phyloP scores from a whole-genome alignment of 805 yeast genomes.

The Ogataea siamensis region DNA sequence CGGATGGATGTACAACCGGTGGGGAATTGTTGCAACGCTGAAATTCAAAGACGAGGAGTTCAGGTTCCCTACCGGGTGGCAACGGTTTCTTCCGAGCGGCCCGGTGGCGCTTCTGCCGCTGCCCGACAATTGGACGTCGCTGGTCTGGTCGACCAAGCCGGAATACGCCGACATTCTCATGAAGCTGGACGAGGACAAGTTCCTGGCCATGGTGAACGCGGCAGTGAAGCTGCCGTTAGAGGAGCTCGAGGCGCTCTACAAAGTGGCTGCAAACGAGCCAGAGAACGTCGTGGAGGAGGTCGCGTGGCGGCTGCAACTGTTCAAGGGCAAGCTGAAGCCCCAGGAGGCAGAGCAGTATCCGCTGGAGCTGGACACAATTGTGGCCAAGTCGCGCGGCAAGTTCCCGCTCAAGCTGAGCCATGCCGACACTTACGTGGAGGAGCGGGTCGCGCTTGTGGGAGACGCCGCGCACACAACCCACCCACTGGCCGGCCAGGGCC shows the following conservation, averaged over 20 bases:
- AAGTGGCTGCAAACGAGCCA: constrained; percentile 36
- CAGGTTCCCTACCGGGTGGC: constrained; percentile 76
- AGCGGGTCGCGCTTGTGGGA: constrained; percentile 89
- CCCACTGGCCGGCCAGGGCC: constrained; percentile 96
- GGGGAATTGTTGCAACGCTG: constrained; percentile 91
- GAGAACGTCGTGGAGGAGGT: constrained; percentile 63
- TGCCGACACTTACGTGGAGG: constrained; percentile 83
- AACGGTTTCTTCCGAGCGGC: constrained; percentile 86
- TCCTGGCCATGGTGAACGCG: constrained; percentile 76
- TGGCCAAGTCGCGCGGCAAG: constrained; percentile 68
- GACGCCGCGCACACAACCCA: constrained; percentile 98
- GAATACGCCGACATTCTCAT: constrained; percentile 64
- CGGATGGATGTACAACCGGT: constrained; percentile 88
- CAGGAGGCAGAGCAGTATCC: constrained; percentile 64
- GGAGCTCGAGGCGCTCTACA: constrained; percentile 72
- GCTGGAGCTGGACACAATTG: constrained; percentile 56
- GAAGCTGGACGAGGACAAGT: constrained; percentile 56
- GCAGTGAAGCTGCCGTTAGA: constrained; percentile 75
- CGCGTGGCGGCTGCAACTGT: constrained; percentile 60
- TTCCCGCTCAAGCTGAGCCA: constrained; percentile 89
- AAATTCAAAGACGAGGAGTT: constrained; percentile 70
- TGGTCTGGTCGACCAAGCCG: constrained; percentile 91
- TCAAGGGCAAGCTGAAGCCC: constrained; percentile 31
- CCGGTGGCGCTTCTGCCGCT: constrained; percentile 90
- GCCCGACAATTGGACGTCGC: constrained; percentile 81